Percentiles rank a stretch among this genome's conserved stretches.
Conservation (phyloP, 192 early-diverging fungal species). For the Pecoramyces ruminantium region DNA sequence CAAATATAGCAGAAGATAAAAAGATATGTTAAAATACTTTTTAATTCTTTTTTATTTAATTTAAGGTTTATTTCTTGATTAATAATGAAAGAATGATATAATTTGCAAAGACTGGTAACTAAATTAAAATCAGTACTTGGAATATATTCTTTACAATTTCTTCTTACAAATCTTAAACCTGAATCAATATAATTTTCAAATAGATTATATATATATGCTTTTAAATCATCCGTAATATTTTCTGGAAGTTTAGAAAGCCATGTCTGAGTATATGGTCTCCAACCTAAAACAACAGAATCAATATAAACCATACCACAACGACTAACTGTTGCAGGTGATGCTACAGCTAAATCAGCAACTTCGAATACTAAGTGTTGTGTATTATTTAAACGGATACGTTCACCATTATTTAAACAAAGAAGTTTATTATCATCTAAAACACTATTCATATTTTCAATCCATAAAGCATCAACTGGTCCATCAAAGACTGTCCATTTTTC, state of each 20-base stretch:
- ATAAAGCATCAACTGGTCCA: conserved; percentile 41
- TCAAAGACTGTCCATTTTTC: conserved; percentile 48
- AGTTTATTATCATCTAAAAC: conserved; percentile 49
- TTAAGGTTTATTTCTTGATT: conserved; percentile 22
- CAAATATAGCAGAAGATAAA: conserved; percentile 41
- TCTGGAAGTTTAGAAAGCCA: conserved; percentile 24
- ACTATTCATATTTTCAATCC: conserved; percentile 49
- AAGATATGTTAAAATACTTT: conserved; percentile 19
- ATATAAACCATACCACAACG: conserved; percentile 49
- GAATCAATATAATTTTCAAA: conserved; percentile 23
- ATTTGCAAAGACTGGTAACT: conserved; percentile 23
- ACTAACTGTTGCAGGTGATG: conserved; percentile 39
- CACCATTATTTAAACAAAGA: conserved; percentile 41
- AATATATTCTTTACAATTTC: conserved; percentile 29
- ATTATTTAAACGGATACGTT: conserved; percentile 39
- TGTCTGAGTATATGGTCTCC: conserved; percentile 22
- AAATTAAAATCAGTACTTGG: conserved; percentile 30
- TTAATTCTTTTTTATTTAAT: conserved; percentile 14
- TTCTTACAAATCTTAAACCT: conserved; percentile 27
- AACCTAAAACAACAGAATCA: conserved; percentile 33
- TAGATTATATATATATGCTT: conserved; percentile 15
- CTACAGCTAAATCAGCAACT: conserved; percentile 41
- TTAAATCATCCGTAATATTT: conserved; percentile 14
- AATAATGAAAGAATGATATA: conserved; percentile 25
- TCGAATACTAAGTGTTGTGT: conserved; percentile 50